phyloP scores from a whole-genome alignment of 176 grass and related monocot genomes.

The Carex kokanica region DNA sequence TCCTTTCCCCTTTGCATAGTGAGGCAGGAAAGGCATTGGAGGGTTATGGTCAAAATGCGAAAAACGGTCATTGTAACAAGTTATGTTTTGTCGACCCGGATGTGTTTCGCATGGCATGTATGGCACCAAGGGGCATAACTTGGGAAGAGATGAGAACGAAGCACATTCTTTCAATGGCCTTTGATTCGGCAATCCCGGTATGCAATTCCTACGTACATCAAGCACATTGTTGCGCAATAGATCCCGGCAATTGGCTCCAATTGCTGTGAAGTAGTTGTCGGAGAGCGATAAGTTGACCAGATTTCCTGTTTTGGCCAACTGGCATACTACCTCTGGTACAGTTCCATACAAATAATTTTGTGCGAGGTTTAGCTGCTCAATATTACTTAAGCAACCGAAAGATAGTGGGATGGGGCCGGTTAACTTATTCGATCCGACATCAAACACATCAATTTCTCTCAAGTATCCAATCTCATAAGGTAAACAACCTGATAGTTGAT shows the following conservation, averaged over 20 bases:
- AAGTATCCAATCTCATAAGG: constrained; percentile 68
- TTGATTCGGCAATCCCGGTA: constrained; percentile 55
- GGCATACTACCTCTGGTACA: constrained; percentile 64
- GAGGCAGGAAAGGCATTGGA: not conserved
- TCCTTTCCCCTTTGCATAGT: not conserved
- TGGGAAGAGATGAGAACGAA: constrained; percentile 40
- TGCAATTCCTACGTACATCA: constrained; percentile 65
- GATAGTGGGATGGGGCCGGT: constrained; percentile 68
- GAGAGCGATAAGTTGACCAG: constrained; percentile 67
- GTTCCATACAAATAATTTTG: constrained; percentile 57
- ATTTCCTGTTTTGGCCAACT: constrained; percentile 47
- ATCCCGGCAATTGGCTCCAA: constrained; percentile 49
- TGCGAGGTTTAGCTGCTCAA: constrained; percentile 65
- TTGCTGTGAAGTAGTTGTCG: constrained; percentile 63
- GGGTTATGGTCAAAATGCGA: not conserved
- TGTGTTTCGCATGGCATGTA: constrained; percentile 56
- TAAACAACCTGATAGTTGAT: constrained; percentile 59
- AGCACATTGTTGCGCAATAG: constrained; percentile 44
- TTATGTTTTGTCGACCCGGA: constrained; percentile 23
- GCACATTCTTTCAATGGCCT: constrained; percentile 51
- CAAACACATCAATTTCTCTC: constrained; percentile 45
- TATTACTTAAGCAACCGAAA: constrained; percentile 55
- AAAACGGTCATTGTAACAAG: not conserved
- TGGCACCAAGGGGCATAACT: constrained; percentile 50
- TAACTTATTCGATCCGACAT: constrained; percentile 57